Evolutionary conservation across 805 yeast genomes (phyloP), one percentile per base, ranked within the genome.

Genomic region (Candida corydali): DNA sequence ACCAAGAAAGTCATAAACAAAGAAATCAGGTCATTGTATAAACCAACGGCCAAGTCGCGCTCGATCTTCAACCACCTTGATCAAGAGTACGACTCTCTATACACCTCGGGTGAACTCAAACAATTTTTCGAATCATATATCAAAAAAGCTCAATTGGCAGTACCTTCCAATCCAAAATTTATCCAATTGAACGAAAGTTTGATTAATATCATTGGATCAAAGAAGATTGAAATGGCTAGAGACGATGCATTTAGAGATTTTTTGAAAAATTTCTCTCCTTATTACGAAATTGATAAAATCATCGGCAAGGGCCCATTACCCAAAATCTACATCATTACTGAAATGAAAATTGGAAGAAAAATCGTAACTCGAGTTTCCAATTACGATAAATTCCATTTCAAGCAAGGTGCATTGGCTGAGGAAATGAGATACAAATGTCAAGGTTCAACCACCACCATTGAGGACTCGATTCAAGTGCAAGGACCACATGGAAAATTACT

Each of bases 311-410:
- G 98, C 2, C 58, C 63, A 1, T 66, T 80, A 1, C 95, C 96
- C 8, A 72, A 65, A 29, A 72, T 91, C 26, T 61, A 70, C 26
- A 73, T 93, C 10, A 58, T 76, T 8, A 80, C 88, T 8, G 93
- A 86, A 53, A 75, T 77, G 43, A 83, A 85, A 46, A 79, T 83
- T 41, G 95, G 97, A 1, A 70, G 94, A 37, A 91, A 88, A 54
- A 65, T 80, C 4, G 75, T 88, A 12, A 91, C 98, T 0, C 68
- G 79, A 24, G 75, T 89, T 1, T 66, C 73, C 12, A 82, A 86
- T 41, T 70, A 85, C 43, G 95, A 86, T 42, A 63, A 65, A 5
- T 91, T 76, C 55, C 68, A 71, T 36, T 71, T 91, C 24, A 80
- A 78, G 39, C 73, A 86, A 0, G 78, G 75, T 19, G 69, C 69